Conservation (phyloP, 2,329 filamentous ascomycete genomes). For the Tolypocladium ovalisporum region DNA sequence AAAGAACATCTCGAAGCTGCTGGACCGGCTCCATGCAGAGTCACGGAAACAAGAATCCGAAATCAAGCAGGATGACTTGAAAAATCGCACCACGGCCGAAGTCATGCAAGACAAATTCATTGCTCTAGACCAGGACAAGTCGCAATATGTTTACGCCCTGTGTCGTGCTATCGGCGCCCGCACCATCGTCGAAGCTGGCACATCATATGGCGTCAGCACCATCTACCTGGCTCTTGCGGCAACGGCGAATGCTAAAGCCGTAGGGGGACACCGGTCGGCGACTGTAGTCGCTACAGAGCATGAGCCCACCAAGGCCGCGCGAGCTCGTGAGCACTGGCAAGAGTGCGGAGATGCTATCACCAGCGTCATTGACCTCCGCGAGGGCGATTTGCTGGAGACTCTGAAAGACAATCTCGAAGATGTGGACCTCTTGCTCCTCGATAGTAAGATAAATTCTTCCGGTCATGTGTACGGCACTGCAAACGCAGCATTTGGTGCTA, state of each 20-base stretch:
- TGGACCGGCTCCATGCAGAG: constrained; percentile 6
- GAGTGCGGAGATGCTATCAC: constrained; percentile 38
- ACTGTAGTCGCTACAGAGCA: constrained; percentile 50
- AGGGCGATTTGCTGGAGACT: constrained; percentile 47
- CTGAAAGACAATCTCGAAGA: constrained; percentile 25
- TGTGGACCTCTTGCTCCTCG: constrained; percentile 48
- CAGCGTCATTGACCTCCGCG: constrained; percentile 42
- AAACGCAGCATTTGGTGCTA: background rate
- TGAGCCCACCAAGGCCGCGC: constrained; percentile 39
- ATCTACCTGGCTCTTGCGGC: constrained; percentile 53
- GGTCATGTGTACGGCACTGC: background rate
- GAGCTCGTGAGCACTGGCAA: constrained; percentile 43
- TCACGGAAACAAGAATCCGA: constrained; percentile 5
- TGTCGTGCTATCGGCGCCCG: constrained; percentile 34
- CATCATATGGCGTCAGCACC: constrained; percentile 50
- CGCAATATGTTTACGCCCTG: constrained; percentile 44
- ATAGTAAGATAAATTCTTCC: constrained; percentile 42
- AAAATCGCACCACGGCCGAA: constrained; percentile 12
- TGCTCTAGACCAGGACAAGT: constrained; percentile 48
- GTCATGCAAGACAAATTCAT: constrained; percentile 47
- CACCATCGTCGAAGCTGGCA: constrained; percentile 50
- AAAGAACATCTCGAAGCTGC: constrained; percentile 3
- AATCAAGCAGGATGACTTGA: constrained; percentile 2
- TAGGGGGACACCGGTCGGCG: constrained; percentile 9
- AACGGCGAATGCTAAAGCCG: constrained; percentile 33